These are phyloP conservation scores for Pascua sp. DNA, from an alignment of 1,284 basidiomycete species.

Conservation along the genomic window DNA sequence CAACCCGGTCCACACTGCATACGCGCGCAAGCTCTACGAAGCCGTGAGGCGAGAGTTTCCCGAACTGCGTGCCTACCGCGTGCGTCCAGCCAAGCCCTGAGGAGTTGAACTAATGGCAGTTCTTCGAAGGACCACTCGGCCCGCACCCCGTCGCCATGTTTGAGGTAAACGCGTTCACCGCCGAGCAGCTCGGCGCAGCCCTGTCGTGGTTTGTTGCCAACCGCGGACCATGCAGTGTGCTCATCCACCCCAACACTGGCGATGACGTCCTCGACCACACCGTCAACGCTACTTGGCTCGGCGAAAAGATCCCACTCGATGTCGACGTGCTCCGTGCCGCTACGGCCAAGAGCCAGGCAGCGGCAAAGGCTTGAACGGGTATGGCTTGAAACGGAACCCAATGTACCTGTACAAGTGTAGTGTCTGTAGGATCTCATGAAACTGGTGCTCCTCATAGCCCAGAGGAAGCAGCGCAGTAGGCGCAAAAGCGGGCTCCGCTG, in stretches of 20 bases:
- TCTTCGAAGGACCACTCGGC: constrained; percentile 18
- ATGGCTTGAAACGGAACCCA: too few relatives aligned
- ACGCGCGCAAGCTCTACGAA: constrained; percentile 22
- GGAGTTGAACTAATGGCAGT: constrained; percentile 5
- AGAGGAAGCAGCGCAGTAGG: too few relatives aligned
- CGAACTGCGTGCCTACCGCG: constrained; percentile 18
- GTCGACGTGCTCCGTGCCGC: constrained; percentile 42
- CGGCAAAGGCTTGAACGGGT: not conserved
- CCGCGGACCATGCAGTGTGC: constrained; percentile 65
- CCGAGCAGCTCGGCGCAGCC: constrained; percentile 62
- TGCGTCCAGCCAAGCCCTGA: constrained; percentile 1
- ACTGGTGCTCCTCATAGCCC: too few relatives aligned
- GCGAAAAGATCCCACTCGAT: constrained; percentile 58
- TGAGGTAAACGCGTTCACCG: constrained; percentile 64
- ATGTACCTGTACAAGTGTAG: too few relatives aligned
- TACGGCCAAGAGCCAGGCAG: constrained; percentile 22
- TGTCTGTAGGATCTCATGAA: too few relatives aligned
- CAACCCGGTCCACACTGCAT: constrained; percentile 19
- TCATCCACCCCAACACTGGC: constrained; percentile 69
- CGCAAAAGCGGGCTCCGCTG: too few relatives aligned
- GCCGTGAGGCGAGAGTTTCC: constrained; percentile 24
- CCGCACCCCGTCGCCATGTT: constrained; percentile 61
- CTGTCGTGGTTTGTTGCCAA: constrained; percentile 64
- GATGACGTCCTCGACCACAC: constrained; percentile 62
- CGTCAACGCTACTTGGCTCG: constrained; percentile 66